These are phyloP conservation scores for Sphaerobolus stellatus DNA, from an alignment of 1,284 basidiomycete species.

Conservation along the genomic window DNA sequence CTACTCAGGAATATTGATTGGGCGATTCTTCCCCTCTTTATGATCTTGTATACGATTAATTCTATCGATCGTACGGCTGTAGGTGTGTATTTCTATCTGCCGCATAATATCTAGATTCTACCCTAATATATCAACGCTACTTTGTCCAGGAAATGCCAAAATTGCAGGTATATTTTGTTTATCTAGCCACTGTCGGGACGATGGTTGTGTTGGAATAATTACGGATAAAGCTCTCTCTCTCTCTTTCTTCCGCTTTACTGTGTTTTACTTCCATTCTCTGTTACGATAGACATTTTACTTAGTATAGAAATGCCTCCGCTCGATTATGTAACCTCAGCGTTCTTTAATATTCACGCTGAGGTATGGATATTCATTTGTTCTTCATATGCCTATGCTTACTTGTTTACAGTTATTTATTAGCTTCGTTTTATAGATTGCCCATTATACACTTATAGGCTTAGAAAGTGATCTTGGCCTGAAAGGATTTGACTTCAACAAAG, in stretches of 20 bases:
- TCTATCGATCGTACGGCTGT: constrained; percentile 42
- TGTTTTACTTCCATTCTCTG: too few relatives aligned
- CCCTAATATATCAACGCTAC: background rate
- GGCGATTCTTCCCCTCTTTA: constrained; percentile 39
- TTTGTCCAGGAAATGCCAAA: constrained; percentile 14
- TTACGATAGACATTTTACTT: too few relatives aligned
- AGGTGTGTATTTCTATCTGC: constrained; percentile 20
- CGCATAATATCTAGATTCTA: background rate
- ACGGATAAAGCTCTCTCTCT: too few relatives aligned
- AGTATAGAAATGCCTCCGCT: too few relatives aligned
- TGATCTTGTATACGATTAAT: constrained; percentile 40
- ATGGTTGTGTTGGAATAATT: too few relatives aligned
- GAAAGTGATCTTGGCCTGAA: constrained; percentile 44
- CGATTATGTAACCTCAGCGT: too few relatives aligned
- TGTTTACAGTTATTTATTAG: background rate
- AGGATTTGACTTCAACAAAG: constrained; percentile 44
- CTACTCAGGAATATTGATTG: constrained; percentile 40
- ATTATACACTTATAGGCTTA: too few relatives aligned
- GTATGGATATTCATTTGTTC: background rate
- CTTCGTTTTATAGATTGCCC: constrained; percentile 20
- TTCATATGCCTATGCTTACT: background rate
- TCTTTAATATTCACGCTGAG: too few relatives aligned
- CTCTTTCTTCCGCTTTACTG: too few relatives aligned
- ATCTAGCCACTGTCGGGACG: too few relatives aligned
- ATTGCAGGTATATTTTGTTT: constrained; percentile 13